A percentile compares a stretch with the other conserved stretches of the same genome.
Evolutionary conservation across 2,329 filamentous ascomycete species (phyloP).

Genomic region (Elsinoe fawcettii): DNA sequence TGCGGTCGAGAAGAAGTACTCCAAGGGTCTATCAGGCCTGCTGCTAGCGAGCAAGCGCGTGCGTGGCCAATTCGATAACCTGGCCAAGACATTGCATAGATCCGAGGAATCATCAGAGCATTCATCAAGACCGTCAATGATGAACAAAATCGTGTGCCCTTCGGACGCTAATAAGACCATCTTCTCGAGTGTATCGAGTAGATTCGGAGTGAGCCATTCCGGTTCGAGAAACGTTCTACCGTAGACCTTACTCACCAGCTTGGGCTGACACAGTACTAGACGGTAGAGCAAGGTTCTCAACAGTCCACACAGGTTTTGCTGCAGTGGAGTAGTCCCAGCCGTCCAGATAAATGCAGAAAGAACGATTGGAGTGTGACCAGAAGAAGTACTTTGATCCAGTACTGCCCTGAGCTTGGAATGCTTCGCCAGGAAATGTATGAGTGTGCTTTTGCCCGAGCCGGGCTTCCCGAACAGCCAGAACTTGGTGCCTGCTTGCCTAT

Average conservation of each 20-base stretch:
- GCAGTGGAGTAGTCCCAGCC: neutral
- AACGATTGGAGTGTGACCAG: neutral
- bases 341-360: neutral
- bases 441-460: slow-evolving; percentile 6
- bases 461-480: slow-evolving; percentile 10
- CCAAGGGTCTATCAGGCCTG: neutral
- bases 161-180: neutral
- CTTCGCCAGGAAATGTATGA: neutral
- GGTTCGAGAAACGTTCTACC: neutral
- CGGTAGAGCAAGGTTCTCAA: neutral
- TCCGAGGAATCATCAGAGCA: neutral
- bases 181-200: neutral
- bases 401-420: neutral
- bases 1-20: neutral
- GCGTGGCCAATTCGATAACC: neutral
- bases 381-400: neutral
- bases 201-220: neutral
- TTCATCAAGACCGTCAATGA: slow-evolving; percentile 8
- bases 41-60: neutral
- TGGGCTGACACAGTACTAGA: neutral
- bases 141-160: neutral
- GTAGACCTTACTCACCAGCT: neutral
- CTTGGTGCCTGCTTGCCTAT: neutral
- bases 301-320: neutral
- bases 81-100: neutral